Base-by-base conservation (phyloP, 306 rosid species). In the Trifolium fragiferum region DNA sequence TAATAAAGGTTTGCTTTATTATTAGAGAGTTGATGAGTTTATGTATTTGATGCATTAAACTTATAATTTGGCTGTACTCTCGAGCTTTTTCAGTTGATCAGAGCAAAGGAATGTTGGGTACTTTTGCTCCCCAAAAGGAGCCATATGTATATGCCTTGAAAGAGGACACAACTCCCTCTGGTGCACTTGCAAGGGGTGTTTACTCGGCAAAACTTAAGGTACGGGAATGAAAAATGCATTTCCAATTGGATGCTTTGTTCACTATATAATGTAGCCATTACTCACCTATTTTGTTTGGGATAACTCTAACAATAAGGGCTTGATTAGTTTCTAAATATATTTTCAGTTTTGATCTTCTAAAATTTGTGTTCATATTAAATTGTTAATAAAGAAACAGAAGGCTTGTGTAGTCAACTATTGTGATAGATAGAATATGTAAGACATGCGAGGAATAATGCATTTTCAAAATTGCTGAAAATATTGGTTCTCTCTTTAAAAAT, bases 171-270 rank as follows among this genome's bases (percentile, higher is more conserved):
- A 87, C 98, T 80, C 98, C 98, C 14, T 87, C 90, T 5, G 97
- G 98, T 46, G 80, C 85, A 13, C 88, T 94, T 73, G 97, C 95
- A 49, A 90, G 98, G 80, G 98, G 97, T n/a, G 53, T 81, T 44
- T 94, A 91, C 90, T 80, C 91, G 1, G 98, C 98, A 6, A 86
- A 81, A 81, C 88, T 94, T 5, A 90, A 91, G 96, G 98, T 93
- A 51, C 33, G 76, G n/a, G 27, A 19, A 74, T 46, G 9, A 38
- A 19, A 59, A 33, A 4, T 4, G 4, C 21, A 21, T 30, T 47
- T 15, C 32, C 21, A 53, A 20, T 14, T 49, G 69, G 33, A 74
- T 74, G 38, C 38, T 32, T 37, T 74, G 14, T 43, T 73, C 37
- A 51, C 16, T 58, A 33, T n/a, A 13, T 33, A 2, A 19, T 25